phyloP scores from a whole-genome alignment of 1,139 yeast genomes.

The Blastobotrys indianensis region DNA sequence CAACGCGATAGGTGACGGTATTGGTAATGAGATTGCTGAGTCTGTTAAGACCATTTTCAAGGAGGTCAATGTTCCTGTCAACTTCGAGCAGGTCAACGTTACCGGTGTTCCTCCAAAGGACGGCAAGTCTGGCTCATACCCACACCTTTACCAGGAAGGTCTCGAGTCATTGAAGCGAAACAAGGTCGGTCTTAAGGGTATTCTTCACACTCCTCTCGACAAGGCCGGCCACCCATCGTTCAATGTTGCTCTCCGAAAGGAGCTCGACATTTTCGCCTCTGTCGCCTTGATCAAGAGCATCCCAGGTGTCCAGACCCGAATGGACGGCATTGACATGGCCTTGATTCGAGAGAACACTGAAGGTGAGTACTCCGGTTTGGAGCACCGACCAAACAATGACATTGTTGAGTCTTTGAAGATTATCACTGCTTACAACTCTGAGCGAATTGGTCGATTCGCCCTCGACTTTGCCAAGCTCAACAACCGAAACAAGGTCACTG shows the following conservation, averaged over 20 bases:
- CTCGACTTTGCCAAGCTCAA: slow-evolving; percentile 92
- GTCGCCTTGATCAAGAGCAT: slow-evolving; percentile 88
- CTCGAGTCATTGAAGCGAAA: slow-evolving; percentile 90
- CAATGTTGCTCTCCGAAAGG: slow-evolving; percentile 95
- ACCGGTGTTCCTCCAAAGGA: slow-evolving; percentile 62
- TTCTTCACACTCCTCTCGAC: slow-evolving; percentile 82
- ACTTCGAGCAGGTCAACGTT: slow-evolving; percentile 88
- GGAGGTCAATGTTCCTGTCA: slow-evolving; percentile 82
- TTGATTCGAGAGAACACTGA: slow-evolving; percentile 96
- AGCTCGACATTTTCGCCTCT: slow-evolving; percentile 91
- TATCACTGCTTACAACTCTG: slow-evolving; percentile 90
- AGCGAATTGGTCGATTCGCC: slow-evolving; percentile 96
- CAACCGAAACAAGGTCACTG: slow-evolving; percentile 88
- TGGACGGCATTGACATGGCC: slow-evolving; percentile 84
- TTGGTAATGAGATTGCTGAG: slow-evolving; percentile 93
- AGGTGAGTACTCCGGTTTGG: slow-evolving; percentile 98
- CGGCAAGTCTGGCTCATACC: slow-evolving; percentile 32
- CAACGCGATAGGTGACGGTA: slow-evolving; percentile 65
- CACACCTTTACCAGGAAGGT: slow-evolving; percentile 75
- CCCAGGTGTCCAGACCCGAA: slow-evolving; percentile 89
- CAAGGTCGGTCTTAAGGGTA: slow-evolving; percentile 95
- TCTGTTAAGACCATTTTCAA: slow-evolving; percentile 87
- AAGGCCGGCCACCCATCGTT: slow-evolving; percentile 71
- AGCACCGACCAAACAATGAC: slow-evolving; percentile 96
- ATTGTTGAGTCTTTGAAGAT: slow-evolving; percentile 95